Evolutionary conservation across 2,329 filamentous ascomycete species (phyloP), one percentile per base, ranked within the genome.

Genomic region (Davidsoniella virescens): DNA sequence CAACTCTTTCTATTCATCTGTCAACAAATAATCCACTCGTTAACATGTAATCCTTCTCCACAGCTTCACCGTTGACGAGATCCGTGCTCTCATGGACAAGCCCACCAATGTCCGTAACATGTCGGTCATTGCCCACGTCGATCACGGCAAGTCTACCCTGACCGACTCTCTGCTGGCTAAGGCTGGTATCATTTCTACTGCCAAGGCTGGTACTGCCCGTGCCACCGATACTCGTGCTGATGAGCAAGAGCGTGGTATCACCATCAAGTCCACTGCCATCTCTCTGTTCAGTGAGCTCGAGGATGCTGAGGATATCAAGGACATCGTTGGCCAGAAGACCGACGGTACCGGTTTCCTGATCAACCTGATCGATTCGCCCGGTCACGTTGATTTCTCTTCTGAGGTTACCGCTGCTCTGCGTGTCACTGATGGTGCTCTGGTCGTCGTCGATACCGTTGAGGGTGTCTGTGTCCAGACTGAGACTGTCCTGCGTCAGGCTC

Each of bases 41-140:
- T 82, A 68, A 83, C 69, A 61, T 62, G n/a, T 25, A 40, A 20
- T 23, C 20, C 59, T 58, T 55, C 54, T 54, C 57, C 59, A 67
- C 66, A 95, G 88, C 82, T 96, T 96, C 82, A 96, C 92, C 66
- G 82, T 95, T 73, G 90, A 96, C 69, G 88, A 87, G 80, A 84
- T 87, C 70, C 81, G 82, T 70, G 61, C 56, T 63, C 63, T 84
- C 67, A 85, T 84, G 83, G 82, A 87, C 79, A 81, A 82, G 72
- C 80, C 84, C 61, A 74, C 68, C 66, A 82, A 82, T 69, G 77
- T 82, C 68, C 75, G 77, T 71, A 96, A 96, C 82, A 96, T 95
- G 90, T 95, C 87, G 75, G 92, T 98, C 70, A 96, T 96, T 87
- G 92, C 92, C 70, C 92, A 98, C 77, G 88, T 98, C 82, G 92